Base-by-base conservation (phyloP, 1,284 basidiomycete species). In the Meira miltonrushii region DNA sequence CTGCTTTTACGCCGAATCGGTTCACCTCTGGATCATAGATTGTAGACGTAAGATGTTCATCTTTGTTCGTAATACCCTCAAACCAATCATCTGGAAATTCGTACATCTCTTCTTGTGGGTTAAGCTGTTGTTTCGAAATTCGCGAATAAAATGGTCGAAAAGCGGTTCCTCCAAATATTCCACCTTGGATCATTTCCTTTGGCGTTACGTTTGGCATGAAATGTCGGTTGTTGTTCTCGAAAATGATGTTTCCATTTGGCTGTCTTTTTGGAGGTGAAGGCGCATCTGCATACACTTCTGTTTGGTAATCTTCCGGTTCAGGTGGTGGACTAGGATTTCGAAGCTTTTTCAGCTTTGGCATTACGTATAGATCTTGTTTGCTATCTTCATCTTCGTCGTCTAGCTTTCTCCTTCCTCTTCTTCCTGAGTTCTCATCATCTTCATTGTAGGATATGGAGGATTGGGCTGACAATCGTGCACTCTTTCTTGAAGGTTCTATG, bases 161-260 rank as follows among this genome's bases (percentile, higher is more conserved):
- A 55, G 79, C 79, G 0, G 70, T 79, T 1, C 81, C 81, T 1
- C 80, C 81, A 57, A 81, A 82, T 7, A 80, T 79, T 2, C 81
- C 81, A 0, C 78, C 78, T 10, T 64, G 58, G 28, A 82, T 78
- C 71, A 82, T 79, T 66, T 82, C 80, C 48, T 79, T 75, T 0
- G 81, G 81, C 1, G 81, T 81, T 19, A 82, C 55, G 62, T 82
- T 82, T 9, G 81, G 81, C 38, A 71, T 77, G 62, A 82, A 82
- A 33, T 65, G 61, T 1, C 60, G 55, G 37, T 74, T 80, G 21
- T 77, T 64, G 1, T 78, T 71, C 49, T 81, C 77, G 60, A 82
- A 82, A 0, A 78, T 21, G 41, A 82, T 52, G 6, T 67, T 72
- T 11, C 80, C 80, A 55, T 76, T 71, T 19, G 28, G 6, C 62